Evolutionary conservation across 2,329 filamentous ascomycete species (phyloP), one percentile per base, ranked within the genome.

Genomic region (Teratosphaeria zuluensis): DNA sequence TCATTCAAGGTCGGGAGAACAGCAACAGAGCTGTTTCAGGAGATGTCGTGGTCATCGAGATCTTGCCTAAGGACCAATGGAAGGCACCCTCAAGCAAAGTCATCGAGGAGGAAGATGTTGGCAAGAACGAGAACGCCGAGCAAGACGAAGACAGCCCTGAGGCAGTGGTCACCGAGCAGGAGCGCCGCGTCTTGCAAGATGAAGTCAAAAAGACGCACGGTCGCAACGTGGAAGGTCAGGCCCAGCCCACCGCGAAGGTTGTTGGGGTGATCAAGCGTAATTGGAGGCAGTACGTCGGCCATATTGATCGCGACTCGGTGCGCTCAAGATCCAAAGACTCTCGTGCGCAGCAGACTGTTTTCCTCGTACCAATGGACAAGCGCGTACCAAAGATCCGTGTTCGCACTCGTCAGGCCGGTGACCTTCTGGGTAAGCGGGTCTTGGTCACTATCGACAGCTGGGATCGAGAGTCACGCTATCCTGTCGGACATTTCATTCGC

Each of bases 351-450:
- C 91, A 96, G 71, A 95, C 84, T 16, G 91, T 99, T 14, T 99
- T 99, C 74, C 81, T 99, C 19, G 85, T 97, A 54, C 92, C 94
- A 3, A 97, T 99, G 92, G 92, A 99, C 75, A 97, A 96, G 79
- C 88, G 90, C 68, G 89, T 99, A 24, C 94, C 94, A 2, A 99
- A 97, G 77, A 96, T 99, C 67, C 85, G 91, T 53, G 85, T 99
- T 57, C 86, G 92, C 55, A 97, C 94, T 11, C 83, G 94, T 56
- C 94, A 97, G 74, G 92, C 91, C 28, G 85, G 85, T 16, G 90
- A 96, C 68, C 81, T 99, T 3, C 75, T 96, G 31, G 94, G 94
- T 4, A 94, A 97, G 78, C 86, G 95, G 59, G 86, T 99, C 55
- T 75, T 99, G 11, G 90, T 96, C 51, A 92, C 91, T 0, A 95